These are phyloP conservation scores for Salisapilia sapeloensis DNA, from an alignment of 352 stramenopile genomes.

Conservation along the genomic window DNA sequence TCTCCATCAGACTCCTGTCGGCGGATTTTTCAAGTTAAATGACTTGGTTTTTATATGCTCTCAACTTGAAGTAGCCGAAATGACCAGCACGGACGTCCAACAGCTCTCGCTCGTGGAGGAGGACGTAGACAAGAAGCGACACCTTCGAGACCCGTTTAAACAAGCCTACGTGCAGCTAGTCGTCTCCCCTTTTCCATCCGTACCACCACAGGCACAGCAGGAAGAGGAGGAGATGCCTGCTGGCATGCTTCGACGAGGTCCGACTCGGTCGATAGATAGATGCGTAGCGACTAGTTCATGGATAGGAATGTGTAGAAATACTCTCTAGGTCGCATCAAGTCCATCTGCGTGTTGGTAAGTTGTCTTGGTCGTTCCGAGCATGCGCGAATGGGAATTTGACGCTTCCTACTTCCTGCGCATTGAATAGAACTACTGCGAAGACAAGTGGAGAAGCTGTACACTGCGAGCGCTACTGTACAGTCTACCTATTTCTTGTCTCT, in stretches of 20 bases:
- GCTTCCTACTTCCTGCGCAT: not conserved
- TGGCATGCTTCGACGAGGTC: constrained; percentile 1
- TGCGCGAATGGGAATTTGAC: not conserved
- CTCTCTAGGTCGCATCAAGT: constrained; percentile 10
- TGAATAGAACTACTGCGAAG: constrained; percentile 7
- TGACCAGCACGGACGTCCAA: too few species aligned
- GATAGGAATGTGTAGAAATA: constrained; percentile 6
- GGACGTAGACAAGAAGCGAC: constrained; percentile 17
- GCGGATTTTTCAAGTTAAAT: too few species aligned
- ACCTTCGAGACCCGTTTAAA: constrained; percentile 15
- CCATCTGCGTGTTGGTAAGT: constrained; percentile 10
- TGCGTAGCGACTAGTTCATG: not conserved
- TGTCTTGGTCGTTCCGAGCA: not conserved
- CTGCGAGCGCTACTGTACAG: constrained; percentile 6
- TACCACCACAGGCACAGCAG: constrained; percentile 1
- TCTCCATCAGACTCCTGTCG: too few species aligned
- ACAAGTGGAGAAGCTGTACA: constrained; percentile 8
- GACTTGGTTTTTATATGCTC: too few species aligned
- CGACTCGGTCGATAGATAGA: not conserved
- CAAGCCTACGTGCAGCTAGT: constrained; percentile 13
- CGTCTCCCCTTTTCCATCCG: constrained; percentile 8
- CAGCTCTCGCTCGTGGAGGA: too few species aligned
- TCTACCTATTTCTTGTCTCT: too few species aligned
- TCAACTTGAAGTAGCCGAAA: too few species aligned
- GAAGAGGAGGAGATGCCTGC: not conserved